A percentile compares a stretch with the other conserved stretches of the same genome.
Conservation (phyloP, 495 filamentous ascomycete genomes). For the Aspergillus sclerotiicarbonarius region DNA sequence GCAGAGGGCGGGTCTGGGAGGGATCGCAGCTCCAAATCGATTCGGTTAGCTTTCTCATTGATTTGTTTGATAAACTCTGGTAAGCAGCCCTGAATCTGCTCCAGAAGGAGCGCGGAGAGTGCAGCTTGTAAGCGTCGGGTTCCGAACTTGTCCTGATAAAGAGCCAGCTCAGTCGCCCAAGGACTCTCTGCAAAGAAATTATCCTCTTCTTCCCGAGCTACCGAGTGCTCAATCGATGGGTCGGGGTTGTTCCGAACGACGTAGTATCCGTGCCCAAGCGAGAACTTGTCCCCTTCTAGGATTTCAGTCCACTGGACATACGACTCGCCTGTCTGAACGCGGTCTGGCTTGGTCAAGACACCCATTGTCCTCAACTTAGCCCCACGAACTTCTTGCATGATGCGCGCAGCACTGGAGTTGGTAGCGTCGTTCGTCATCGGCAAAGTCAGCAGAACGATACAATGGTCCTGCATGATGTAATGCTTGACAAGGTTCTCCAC, state of each 20-base stretch:
- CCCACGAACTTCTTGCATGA: constrained; percentile 54
- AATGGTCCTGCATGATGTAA: constrained; percentile 62
- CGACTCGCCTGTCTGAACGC: constrained; percentile 47
- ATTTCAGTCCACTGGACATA: constrained; percentile 57
- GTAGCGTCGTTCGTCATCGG: constrained; percentile 73
- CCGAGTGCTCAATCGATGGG: constrained; percentile 46
- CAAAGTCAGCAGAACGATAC: constrained; percentile 71
- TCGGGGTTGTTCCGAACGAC: constrained; percentile 61
- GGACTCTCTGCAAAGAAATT: constrained; percentile 53
- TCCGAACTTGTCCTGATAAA: constrained; percentile 55
- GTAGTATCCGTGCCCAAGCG: constrained; percentile 62
- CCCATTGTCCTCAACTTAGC: constrained; percentile 66
- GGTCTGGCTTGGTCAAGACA: constrained; percentile 79
- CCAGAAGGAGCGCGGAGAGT: constrained; percentile 52
- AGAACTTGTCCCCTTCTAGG: constrained; percentile 52
- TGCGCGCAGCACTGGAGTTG: constrained; percentile 64
- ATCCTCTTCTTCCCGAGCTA: constrained; percentile 56
- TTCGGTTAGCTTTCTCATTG: constrained; percentile 40
- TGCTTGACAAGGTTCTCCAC: constrained; percentile 66
- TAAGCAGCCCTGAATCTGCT: constrained; percentile 58
- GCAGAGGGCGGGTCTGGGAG: constrained; percentile 56
- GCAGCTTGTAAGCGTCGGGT: constrained; percentile 53
- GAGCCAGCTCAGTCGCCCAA: constrained; percentile 47
- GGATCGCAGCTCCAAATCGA: constrained; percentile 45
- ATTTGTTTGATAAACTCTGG: constrained; percentile 61